Percentiles rank a stretch among this genome's conserved stretches.
phyloP scores from a whole-genome alignment of 192 early-diverging fungal species.

The Backusella circina region DNA sequence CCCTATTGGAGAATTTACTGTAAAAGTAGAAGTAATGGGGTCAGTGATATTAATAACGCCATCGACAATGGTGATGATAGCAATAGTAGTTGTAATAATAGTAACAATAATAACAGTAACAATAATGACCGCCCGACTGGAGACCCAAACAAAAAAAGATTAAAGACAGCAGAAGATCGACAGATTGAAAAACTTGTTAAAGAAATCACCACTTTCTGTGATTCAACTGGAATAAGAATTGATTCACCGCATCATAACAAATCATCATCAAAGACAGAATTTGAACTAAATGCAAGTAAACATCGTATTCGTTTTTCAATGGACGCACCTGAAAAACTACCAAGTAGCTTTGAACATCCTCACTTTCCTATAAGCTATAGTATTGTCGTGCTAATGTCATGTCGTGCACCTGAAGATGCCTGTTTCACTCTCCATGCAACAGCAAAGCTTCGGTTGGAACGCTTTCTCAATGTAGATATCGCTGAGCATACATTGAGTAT shows the following conservation, averaged over 20 bases:
- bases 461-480: neutral
- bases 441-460: neutral
- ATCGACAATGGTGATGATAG: neutral
- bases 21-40: neutral
- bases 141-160: neutral
- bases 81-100: neutral
- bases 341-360: neutral
- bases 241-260: neutral
- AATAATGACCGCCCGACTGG: neutral
- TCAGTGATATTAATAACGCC: neutral
- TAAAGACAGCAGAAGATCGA: constrained; percentile 4
- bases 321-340: neutral
- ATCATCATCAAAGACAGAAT: neutral
- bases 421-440: neutral
- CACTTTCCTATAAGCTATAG: neutral
- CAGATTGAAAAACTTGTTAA: neutral
- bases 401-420: neutral
- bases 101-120: neutral
- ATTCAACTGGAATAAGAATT: neutral
- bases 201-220: neutral
- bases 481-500: neutral
- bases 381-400: neutral
- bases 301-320: neutral
- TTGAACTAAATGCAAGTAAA: neutral
- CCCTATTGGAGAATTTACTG: neutral